Evolutionary conservation across 176 grass and related monocot species (phyloP).

Genomic region (Zizania latifolia): DNA sequence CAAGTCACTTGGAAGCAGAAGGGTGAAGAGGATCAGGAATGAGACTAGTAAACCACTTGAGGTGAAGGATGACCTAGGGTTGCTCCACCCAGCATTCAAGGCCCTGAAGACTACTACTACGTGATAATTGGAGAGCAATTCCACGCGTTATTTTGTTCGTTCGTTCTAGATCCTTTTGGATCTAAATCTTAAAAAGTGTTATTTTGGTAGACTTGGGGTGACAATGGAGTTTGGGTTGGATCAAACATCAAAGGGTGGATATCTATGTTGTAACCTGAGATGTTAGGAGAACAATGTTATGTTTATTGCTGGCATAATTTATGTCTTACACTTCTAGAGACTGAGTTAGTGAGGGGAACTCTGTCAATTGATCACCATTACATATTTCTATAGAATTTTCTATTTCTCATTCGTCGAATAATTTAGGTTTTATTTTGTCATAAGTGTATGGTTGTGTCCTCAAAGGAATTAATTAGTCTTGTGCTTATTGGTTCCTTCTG

Average conservation of each 20-base stretch:
- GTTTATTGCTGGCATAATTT: slow-evolving; percentile 39
- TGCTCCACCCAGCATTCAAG: slow-evolving; percentile 93
- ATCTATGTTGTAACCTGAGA: slow-evolving; percentile 49
- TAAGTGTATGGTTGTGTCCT: not conserved
- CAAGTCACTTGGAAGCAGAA: slow-evolving; percentile 76
- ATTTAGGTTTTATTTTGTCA: not conserved
- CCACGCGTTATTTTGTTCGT: slow-evolving; percentile 53
- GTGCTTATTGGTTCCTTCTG: not conserved
- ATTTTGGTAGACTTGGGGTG: slow-evolving; percentile 41
- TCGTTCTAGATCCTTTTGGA: slow-evolving; percentile 52
- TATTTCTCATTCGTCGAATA: not conserved
- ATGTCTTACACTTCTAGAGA: slow-evolving; percentile 22
- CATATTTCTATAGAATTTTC: not conserved
- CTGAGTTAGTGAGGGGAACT: slow-evolving; percentile 31
- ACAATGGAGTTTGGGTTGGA: slow-evolving; percentile 4
- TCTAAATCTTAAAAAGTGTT: slow-evolving; percentile 36
- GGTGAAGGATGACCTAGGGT: slow-evolving; percentile 67
- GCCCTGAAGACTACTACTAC: slow-evolving; percentile 48
- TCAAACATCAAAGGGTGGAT: slow-evolving; percentile 16
- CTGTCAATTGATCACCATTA: not conserved
- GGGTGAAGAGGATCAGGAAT: slow-evolving; percentile 87
- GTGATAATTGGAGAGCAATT: slow-evolving; percentile 41
- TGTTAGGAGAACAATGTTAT: slow-evolving; percentile 38
- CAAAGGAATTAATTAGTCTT: not conserved
- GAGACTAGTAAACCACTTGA: slow-evolving; percentile 79